Conservation (phyloP, 106 monocot genomes). For the Phalaenopsis equestris region DNA sequence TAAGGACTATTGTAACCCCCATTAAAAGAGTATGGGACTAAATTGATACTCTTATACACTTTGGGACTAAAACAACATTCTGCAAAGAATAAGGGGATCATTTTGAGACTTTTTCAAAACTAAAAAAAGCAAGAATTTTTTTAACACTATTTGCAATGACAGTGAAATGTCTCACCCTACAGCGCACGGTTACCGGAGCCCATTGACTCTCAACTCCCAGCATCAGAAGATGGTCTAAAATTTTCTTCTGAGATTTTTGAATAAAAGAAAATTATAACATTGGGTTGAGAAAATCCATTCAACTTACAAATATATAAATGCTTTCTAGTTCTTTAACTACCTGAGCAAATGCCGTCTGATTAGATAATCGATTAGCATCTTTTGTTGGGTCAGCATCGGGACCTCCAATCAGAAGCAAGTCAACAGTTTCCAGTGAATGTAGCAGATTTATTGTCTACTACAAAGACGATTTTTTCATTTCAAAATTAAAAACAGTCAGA, state of each 20-base stretch:
- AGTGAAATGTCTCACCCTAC: slow-evolving; percentile 47
- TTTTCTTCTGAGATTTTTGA: slow-evolving; percentile 55
- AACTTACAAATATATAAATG: background rate
- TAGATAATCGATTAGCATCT: slow-evolving; percentile 62
- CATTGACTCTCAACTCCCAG: slow-evolving; percentile 93
- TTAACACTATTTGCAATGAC: background rate
- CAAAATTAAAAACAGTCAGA: slow-evolving; percentile 8
- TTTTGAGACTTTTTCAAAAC: background rate
- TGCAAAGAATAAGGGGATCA: no score
- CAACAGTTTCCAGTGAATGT: slow-evolving; percentile 80
- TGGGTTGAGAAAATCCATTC: background rate
- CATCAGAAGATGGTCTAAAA: slow-evolving; percentile 86
- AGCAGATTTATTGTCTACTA: slow-evolving; percentile 97
- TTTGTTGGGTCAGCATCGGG: slow-evolving; percentile 53
- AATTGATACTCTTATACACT: no score
- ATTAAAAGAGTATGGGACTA: no score
- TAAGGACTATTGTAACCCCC: no score
- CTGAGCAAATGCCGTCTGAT: slow-evolving; percentile 83
- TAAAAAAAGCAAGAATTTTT: background rate
- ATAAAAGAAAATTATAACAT: background rate
- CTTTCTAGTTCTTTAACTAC: slow-evolving; percentile 19
- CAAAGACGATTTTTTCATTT: slow-evolving; percentile 15
- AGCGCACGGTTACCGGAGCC: slow-evolving; percentile 83
- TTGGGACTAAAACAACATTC: no score
- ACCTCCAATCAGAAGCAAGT: slow-evolving; percentile 70